A percentile compares a stretch with the other conserved stretches of the same genome.
phyloP scores from a whole-genome alignment of 345 rosid genomes.

The Combretum micranthum region DNA sequence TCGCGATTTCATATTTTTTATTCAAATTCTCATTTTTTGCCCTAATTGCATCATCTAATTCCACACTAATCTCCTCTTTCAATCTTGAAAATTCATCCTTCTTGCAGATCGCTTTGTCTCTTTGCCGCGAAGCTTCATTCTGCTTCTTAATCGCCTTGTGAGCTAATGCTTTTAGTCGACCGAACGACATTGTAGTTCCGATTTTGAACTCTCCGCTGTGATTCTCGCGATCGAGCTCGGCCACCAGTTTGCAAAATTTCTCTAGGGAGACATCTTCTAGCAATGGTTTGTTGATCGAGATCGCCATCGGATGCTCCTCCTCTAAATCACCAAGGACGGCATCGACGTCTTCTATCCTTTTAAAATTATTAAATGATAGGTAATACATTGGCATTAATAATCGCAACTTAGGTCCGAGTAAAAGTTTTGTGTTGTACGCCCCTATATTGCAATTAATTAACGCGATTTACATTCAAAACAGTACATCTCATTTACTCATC shows the following conservation, averaged over 20 bases:
- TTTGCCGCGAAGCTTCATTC: constrained; percentile 60
- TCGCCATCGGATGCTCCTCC: constrained; percentile 53
- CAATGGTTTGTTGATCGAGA: constrained; percentile 29
- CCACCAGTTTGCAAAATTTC: constrained; percentile 48
- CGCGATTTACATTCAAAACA: no score
- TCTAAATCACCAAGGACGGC: constrained; percentile 91
- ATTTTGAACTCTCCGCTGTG: constrained; percentile 63
- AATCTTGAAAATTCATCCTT: constrained; percentile 45
- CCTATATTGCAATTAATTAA: no score
- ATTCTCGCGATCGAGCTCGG: constrained; percentile 81
- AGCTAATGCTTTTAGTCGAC: constrained; percentile 62
- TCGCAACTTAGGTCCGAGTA: no score
- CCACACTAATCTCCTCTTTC: constrained; percentile 38
- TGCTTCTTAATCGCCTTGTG: constrained; percentile 85
- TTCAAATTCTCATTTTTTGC: constrained; percentile 42
- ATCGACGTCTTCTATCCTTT: constrained; percentile 60
- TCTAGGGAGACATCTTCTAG: constrained; percentile 41
- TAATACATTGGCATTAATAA: no score
- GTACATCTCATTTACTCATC: no score
- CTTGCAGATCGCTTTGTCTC: constrained; percentile 71
- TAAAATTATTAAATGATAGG: no score
- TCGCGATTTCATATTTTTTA: constrained; percentile 46
- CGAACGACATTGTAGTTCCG: constrained; percentile 58
- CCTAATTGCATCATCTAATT: constrained; percentile 39
- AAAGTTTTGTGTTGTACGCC: no score